These are phyloP conservation scores for Euphorbia pulcherrima DNA, from an alignment of 345 rosid genomes.

Conservation along the genomic window DNA sequence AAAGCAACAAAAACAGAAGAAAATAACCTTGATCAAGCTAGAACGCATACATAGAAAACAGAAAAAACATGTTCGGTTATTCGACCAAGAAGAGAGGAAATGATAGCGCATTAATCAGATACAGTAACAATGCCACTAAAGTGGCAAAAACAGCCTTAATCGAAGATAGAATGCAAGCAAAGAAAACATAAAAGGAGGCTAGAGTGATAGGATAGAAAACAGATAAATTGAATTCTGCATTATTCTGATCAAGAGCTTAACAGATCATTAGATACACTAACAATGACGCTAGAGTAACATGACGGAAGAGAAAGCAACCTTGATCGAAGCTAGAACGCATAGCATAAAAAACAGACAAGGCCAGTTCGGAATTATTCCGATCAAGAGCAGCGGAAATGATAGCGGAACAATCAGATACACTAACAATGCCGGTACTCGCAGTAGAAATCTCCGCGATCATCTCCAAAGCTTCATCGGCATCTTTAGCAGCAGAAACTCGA, in stretches of 20 bases:
- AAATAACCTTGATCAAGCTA: conserved; percentile 67
- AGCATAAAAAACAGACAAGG: conserved; percentile 75
- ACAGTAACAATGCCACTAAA: conserved; percentile 43
- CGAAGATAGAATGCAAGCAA: no score
- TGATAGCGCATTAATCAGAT: conserved; percentile 51
- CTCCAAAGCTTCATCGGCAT: conserved; percentile 60
- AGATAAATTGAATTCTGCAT: no score
- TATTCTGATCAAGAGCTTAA: no score
- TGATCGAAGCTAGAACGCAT: conserved; percentile 84
- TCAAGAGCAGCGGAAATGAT: conserved; percentile 58
- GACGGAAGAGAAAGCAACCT: conserved; percentile 37
- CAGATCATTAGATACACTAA: no score
- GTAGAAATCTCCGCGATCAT: conserved; percentile 33
- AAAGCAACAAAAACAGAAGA: background rate
- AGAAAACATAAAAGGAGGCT: no score
- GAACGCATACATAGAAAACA: conserved; percentile 87
- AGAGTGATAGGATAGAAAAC: no score
- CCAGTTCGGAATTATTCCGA: conserved; percentile 70
- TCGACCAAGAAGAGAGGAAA: conserved; percentile 60
- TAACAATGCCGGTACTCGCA: conserved; percentile 43
- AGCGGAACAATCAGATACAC: conserved; percentile 47
- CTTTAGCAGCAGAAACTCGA: conserved; percentile 47
- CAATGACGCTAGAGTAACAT: background rate
- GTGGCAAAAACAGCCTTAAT: no score
- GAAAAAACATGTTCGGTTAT: conserved; percentile 75